phyloP scores from a whole-genome alignment of 768 basidiomycete genomes.

The Suillus luteus region DNA sequence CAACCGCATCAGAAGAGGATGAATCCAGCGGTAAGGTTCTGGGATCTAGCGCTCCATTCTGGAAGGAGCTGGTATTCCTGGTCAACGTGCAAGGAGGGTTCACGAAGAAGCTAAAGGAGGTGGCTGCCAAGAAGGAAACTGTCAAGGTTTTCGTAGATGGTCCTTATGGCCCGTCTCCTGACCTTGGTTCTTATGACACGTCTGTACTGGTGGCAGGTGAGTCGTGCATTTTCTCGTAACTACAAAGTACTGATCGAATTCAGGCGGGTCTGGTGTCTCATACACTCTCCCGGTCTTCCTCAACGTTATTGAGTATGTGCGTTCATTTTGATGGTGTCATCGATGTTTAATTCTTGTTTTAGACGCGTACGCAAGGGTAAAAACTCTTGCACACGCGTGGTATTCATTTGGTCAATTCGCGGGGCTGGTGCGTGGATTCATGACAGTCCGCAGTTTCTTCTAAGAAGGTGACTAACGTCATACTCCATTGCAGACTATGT shows the following conservation, averaged over 20 bases:
- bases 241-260: not conserved
- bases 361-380: slow-evolving; percentile 27
- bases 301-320: slow-evolving; percentile 42
- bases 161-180: slow-evolving; percentile 52
- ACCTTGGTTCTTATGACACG: slow-evolving; percentile 43
- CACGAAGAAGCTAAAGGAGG: slow-evolving; percentile 48
- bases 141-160: slow-evolving; percentile 59
- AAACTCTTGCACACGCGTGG: slow-evolving; percentile 36
- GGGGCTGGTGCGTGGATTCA: slow-evolving; percentile 39
- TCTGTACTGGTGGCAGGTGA: slow-evolving; percentile 53
- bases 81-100: slow-evolving; percentile 61
- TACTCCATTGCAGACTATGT: slow-evolving; percentile 34
- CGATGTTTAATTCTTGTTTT: not conserved
- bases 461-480: not conserved
- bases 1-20: not conserved
- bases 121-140: slow-evolving; percentile 29
- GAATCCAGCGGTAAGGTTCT: not conserved
- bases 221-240: not conserved
- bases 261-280: slow-evolving; percentile 54
- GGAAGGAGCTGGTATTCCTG: slow-evolving; percentile 56
- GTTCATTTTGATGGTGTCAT: no score
- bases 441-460: not conserved
- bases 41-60: slow-evolving; percentile 12
- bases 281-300: slow-evolving; percentile 48
- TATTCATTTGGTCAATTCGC: slow-evolving; percentile 56